Evolutionary conservation across 495 filamentous ascomycete genomes (phyloP).

Genomic region (Penicillium antarcticum): DNA sequence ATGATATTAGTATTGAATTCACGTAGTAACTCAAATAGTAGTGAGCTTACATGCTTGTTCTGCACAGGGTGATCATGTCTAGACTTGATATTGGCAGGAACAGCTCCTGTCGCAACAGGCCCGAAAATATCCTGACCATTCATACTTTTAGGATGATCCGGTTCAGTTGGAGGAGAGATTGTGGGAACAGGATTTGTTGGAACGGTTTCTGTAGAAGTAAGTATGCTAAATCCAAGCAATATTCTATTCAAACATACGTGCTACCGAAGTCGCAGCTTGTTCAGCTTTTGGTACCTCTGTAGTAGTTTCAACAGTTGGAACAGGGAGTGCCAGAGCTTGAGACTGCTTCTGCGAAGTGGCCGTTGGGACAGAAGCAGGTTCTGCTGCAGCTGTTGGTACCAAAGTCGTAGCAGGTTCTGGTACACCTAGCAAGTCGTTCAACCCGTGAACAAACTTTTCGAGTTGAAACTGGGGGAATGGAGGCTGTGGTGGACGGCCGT

Average conservation of each 20-base stretch:
- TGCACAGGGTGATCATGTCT: constrained; percentile 52
- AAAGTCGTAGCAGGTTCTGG: constrained; percentile 9
- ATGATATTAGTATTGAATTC: constrained; percentile 8
- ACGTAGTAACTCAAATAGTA: constrained; percentile 4
- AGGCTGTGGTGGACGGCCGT: constrained; percentile 36
- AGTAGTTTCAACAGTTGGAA: not conserved
- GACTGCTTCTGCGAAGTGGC: not conserved
- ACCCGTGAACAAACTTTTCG: constrained; percentile 16
- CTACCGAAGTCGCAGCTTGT: not conserved
- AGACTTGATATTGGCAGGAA: constrained; percentile 50
- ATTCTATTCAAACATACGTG: not conserved
- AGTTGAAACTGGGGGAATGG: constrained; percentile 33
- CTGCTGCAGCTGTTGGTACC: not conserved
- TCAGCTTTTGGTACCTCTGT: not conserved
- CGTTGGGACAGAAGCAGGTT: not conserved
- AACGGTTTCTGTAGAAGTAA: constrained; percentile 4
- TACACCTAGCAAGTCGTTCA: constrained; percentile 21
- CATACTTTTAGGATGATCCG: constrained; percentile 17
- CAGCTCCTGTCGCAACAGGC: constrained; percentile 59
- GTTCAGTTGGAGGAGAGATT: not conserved
- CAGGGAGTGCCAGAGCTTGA: not conserved
- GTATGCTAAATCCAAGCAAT: not conserved
- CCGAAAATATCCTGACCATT: constrained; percentile 45
- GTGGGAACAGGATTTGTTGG: constrained; percentile 3
- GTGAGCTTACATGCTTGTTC: constrained; percentile 39